phyloP scores from a whole-genome alignment of 371 early-diverging fungal species.

The Mortierella polycephala region DNA sequence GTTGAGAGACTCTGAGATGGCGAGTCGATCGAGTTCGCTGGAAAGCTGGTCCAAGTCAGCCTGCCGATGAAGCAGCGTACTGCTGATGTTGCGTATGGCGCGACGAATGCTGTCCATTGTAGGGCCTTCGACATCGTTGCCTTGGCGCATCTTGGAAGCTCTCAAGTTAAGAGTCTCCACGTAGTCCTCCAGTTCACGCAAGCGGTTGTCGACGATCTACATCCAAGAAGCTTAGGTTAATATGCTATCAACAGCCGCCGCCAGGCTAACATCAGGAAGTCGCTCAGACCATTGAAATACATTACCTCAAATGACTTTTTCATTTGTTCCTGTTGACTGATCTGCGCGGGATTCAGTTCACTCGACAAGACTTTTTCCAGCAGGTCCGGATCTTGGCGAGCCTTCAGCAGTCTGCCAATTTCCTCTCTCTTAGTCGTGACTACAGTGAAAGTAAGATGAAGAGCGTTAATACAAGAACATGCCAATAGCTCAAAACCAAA shows the following conservation, averaged over 20 bases:
- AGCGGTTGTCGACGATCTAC: slow-evolving; percentile 33
- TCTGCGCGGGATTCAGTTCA: slow-evolving; percentile 42
- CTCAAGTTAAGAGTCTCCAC: slow-evolving; percentile 29
- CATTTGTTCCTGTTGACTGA: slow-evolving; percentile 33
- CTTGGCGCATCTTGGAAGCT: slow-evolving; percentile 32
- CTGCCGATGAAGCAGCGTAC: slow-evolving; percentile 32
- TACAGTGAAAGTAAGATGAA: not conserved
- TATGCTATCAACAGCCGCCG: not conserved
- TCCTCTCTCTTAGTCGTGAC: slow-evolving; percentile 44
- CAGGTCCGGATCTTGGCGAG: slow-evolving; percentile 34
- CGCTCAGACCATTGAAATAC: not conserved
- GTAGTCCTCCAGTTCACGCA: slow-evolving; percentile 36
- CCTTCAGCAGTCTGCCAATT: slow-evolving; percentile 28
- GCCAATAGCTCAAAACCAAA: not conserved
- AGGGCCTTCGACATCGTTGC: slow-evolving; percentile 19
- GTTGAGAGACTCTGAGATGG: slow-evolving; percentile 15
- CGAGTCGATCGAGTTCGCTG: slow-evolving; percentile 27
- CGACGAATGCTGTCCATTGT: slow-evolving; percentile 45
- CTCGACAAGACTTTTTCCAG: slow-evolving; percentile 24
- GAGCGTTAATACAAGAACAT: not conserved
- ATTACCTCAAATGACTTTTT: slow-evolving; percentile 31
- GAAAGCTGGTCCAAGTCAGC: slow-evolving; percentile 36
- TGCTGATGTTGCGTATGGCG: slow-evolving; percentile 46
- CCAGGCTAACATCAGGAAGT: too few relatives aligned
- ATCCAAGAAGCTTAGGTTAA: too few relatives aligned